Percentiles rank a stretch among this genome's conserved stretches.
phyloP scores from a whole-genome alignment of 2,329 filamentous ascomycete genomes.

The Helotiales sp. region DNA sequence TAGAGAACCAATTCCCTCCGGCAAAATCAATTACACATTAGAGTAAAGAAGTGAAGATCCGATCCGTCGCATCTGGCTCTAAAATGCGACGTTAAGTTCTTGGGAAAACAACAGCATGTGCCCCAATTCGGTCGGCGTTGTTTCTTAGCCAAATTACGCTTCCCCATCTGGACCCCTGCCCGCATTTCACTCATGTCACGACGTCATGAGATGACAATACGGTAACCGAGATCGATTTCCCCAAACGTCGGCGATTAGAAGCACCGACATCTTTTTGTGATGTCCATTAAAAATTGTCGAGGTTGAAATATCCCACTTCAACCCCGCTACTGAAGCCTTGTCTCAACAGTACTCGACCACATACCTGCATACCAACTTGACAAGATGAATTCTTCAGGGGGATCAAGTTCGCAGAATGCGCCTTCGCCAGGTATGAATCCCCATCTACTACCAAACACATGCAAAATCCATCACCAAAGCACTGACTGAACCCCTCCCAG shows the following conservation, averaged over 20 bases:
- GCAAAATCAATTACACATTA: slow-evolving; percentile 20
- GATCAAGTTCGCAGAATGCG: slow-evolving; percentile 13
- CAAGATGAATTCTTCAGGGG: slow-evolving; percentile 28
- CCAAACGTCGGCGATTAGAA: slow-evolving; percentile 10
- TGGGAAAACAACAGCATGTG: not conserved
- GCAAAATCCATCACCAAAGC: not conserved
- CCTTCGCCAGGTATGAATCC: slow-evolving; percentile 30
- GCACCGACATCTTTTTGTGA: slow-evolving; percentile 8
- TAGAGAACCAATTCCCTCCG: not conserved
- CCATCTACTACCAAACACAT: not conserved
- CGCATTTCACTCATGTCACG: not conserved
- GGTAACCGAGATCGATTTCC: not conserved
- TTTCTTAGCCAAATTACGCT: slow-evolving; percentile 10
- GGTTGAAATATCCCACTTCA: slow-evolving; percentile 11
- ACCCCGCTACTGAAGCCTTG: slow-evolving; percentile 26
- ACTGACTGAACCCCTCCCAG: slow-evolving; percentile 43
- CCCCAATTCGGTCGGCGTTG: not conserved
- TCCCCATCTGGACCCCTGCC: not conserved
- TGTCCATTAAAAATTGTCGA: slow-evolving; percentile 27
- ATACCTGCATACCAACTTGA: slow-evolving; percentile 28
- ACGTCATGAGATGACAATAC: slow-evolving; percentile 1
- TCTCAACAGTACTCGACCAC: slow-evolving; percentile 19
- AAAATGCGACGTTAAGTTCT: not conserved
- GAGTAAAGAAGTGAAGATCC: slow-evolving; percentile 2
- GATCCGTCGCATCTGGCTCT: no score